phyloP scores from a whole-genome alignment of 2,329 filamentous ascomycete species.

The Keithomyces neogunnii region DNA sequence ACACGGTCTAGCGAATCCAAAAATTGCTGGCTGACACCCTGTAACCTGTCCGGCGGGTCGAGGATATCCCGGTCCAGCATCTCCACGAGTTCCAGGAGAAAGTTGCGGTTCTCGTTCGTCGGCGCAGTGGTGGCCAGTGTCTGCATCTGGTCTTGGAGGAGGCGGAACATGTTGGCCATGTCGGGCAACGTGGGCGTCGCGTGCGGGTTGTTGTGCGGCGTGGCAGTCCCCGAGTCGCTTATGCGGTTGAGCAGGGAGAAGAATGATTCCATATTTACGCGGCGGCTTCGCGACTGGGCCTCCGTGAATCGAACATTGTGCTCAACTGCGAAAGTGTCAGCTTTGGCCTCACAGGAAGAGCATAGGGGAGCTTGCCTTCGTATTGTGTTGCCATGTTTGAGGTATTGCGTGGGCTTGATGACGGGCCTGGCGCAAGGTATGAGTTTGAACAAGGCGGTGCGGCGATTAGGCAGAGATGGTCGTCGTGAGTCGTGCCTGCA shows the following conservation, averaged over 20 bases:
- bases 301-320: slow-evolving; percentile 48
- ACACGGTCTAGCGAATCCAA: slow-evolving; percentile 53
- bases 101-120: slow-evolving; percentile 35
- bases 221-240: slow-evolving; percentile 24
- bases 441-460: too few relatives aligned
- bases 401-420: background rate
- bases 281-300: slow-evolving; percentile 33
- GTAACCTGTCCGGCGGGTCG: slow-evolving; percentile 41
- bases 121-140: slow-evolving; percentile 42
- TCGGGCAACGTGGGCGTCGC: slow-evolving; percentile 53
- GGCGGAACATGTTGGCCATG: slow-evolving; percentile 46
- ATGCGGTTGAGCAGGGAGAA: slow-evolving; percentile 48
- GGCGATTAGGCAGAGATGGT: background rate
- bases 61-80: slow-evolving; percentile 42
- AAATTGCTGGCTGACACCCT: slow-evolving; percentile 50
- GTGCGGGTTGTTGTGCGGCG: slow-evolving; percentile 44
- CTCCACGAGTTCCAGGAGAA: slow-evolving; percentile 41
- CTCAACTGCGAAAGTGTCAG: slow-evolving; percentile 39
- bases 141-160: slow-evolving; percentile 51
- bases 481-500: too few relatives aligned
- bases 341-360: background rate
- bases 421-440: too few relatives aligned
- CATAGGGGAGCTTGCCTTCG: slow-evolving; percentile 33
- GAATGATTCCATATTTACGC: slow-evolving; percentile 57
- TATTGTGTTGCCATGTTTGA: slow-evolving; percentile 46